These are phyloP conservation scores for Linderniella brevidens DNA, from an alignment of 257 asterid species.

Conservation along the genomic window DNA sequence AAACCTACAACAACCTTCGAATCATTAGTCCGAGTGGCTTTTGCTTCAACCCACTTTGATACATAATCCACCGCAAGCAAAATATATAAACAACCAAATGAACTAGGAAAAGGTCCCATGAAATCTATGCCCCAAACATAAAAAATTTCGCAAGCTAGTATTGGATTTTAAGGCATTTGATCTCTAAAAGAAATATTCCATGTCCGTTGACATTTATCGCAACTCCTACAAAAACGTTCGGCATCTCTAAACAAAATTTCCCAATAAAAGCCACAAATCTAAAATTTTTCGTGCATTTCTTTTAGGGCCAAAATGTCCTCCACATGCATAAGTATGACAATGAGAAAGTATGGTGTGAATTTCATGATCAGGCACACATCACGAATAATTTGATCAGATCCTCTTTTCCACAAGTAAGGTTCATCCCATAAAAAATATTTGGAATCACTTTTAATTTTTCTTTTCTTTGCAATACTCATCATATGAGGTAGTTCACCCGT, in stretches of 20 bases:
- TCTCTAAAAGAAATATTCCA: neutral
- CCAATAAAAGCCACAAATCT: neutral
- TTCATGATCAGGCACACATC: neutral
- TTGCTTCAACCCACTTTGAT: slow-evolving; percentile 3
- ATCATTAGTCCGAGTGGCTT: neutral
- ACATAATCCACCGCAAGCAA: slow-evolving; percentile 1
- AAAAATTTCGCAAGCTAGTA: neutral
- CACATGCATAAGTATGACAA: neutral
- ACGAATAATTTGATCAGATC: neutral
- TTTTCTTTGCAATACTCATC: neutral
- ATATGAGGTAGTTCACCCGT: neutral
- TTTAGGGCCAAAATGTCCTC: neutral
- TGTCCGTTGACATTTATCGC: neutral
- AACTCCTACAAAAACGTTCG: neutral
- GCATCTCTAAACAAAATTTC: neutral
- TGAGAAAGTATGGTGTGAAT: neutral
- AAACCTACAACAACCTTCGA: neutral
- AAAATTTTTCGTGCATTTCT: neutral
- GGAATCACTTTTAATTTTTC: neutral
- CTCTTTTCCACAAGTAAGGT: neutral
- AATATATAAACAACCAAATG: slow-evolving; percentile 1
- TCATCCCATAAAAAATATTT: slow-evolving; percentile 1
- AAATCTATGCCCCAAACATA: slow-evolving; percentile 2
- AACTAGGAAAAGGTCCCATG: neutral
- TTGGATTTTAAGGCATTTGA: neutral